Evolutionary conservation across 768 basidiomycete genomes (phyloP).

Genomic region (Boletus barrowsii): DNA sequence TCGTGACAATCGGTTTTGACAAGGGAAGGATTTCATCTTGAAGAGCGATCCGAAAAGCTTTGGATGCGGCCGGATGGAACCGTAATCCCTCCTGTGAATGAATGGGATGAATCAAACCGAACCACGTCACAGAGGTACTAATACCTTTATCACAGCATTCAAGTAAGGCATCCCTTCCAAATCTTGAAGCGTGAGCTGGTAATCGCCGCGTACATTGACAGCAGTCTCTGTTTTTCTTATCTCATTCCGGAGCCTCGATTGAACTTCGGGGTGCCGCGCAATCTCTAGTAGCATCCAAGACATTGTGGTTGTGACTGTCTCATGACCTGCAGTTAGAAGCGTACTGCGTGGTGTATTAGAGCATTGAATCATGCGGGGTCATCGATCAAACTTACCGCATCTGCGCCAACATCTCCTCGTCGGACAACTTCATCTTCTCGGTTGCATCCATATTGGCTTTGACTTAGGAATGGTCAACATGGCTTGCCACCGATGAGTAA

Average conservation of each 20-base stretch:
- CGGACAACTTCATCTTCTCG: constrained; percentile 14
- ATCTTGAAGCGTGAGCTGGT: constrained; percentile 31
- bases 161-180: constrained; percentile 50
- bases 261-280: constrained; percentile 51
- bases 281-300: constrained; percentile 62
- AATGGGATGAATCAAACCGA: constrained; percentile 12
- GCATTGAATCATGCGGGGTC: too few species aligned
- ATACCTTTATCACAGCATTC: constrained; percentile 32
- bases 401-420: constrained; percentile 11
- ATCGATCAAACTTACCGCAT: constrained; percentile 9
- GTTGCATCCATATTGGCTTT: constrained; percentile 22
- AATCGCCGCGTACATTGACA: not conserved
- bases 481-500: too few species aligned
- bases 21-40: constrained; percentile 59
- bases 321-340: constrained; percentile 50
- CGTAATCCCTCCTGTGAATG: constrained; percentile 40
- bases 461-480: constrained; percentile 3
- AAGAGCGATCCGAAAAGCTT: constrained; percentile 46
- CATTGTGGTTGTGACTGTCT: constrained; percentile 54
- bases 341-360: constrained; percentile 27
- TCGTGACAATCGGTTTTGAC: constrained; percentile 45
- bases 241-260: constrained; percentile 49
- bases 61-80: constrained; percentile 45
- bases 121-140: not conserved
- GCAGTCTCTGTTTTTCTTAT: not conserved